phyloP scores from a whole-genome alignment of 345 rosid species.

The Durio zibethinus region DNA sequence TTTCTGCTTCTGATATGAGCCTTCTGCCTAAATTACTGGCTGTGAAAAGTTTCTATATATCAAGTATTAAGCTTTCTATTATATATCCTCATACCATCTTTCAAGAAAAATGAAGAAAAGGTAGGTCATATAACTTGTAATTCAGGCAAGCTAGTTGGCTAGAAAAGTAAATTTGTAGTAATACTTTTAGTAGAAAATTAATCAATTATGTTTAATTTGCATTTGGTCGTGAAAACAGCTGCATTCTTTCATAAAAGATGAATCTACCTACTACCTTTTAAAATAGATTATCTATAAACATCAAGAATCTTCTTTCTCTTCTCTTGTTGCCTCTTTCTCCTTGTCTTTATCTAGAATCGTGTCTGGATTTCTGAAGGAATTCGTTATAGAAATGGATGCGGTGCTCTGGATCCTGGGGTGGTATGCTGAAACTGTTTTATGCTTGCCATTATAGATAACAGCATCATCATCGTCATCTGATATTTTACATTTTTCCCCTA shows the following conservation, averaged over 20 bases:
- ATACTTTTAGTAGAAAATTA: background rate
- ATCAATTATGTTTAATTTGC: background rate
- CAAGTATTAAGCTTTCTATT: too few relatives aligned
- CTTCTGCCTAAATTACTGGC: background rate
- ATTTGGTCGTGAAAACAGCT: background rate
- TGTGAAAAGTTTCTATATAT: too few relatives aligned
- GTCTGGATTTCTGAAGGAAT: conserved; percentile 29
- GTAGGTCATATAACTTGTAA: background rate
- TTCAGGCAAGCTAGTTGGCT: background rate
- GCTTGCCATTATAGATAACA: conserved; percentile 36
- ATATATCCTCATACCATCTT: too few relatives aligned
- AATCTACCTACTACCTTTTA: background rate
- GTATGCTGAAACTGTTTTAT: conserved; percentile 39
- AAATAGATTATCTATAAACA: background rate
- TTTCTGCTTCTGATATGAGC: too few relatives aligned
- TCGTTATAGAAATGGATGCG: conserved; percentile 36
- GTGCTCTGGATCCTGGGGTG: conserved; percentile 38
- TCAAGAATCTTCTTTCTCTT: conserved; percentile 10
- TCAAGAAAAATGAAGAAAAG: background rate
- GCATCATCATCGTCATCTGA: conserved; percentile 29
- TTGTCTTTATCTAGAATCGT: conserved; percentile 17
- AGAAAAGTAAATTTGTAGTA: background rate
- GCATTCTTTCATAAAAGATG: background rate
- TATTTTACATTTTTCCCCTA: conserved; percentile 65
- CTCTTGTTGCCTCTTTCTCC: background rate